Conservation (phyloP, 352 stramenopile species). For the Phytophthora nicotianae region DNA sequence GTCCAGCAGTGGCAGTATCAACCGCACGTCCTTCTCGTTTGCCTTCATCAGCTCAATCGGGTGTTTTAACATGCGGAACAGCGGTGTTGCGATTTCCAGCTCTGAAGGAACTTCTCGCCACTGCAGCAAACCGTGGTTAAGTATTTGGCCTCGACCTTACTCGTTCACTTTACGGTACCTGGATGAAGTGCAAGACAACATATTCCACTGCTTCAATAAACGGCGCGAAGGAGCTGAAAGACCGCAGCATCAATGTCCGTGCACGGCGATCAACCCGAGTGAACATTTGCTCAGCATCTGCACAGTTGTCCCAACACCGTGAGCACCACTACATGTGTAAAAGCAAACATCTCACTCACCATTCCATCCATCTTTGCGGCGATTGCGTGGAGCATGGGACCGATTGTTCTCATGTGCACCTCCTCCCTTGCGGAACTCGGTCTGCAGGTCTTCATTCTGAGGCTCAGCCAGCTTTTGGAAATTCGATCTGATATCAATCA, state of each 20-base stretch:
- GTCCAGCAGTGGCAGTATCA: constrained; percentile 79
- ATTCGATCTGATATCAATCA: constrained; percentile 60
- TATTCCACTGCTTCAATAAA: constrained; percentile 86
- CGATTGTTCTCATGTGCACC: constrained; percentile 37
- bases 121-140: constrained; percentile 28
- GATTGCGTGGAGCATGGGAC: constrained; percentile 43
- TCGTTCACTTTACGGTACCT: constrained; percentile 41
- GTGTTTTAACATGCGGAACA: constrained; percentile 66
- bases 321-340: background rate
- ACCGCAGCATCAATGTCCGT: constrained; percentile 68
- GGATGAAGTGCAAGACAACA: constrained; percentile 80
- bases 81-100: constrained; percentile 61
- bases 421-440: constrained; percentile 71
- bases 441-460: constrained; percentile 76
- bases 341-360: constrained; percentile 36
- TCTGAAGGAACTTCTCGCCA: constrained; percentile 79
- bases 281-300: constrained; percentile 85
- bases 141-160: background rate
- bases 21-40: constrained; percentile 66
- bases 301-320: constrained; percentile 1
- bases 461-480: constrained; percentile 83
- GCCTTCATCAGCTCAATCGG: constrained; percentile 64
- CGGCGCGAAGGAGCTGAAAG: constrained; percentile 64
- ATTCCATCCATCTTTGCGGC: constrained; percentile 76
- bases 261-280: constrained; percentile 71